Evolutionary conservation across 2,329 filamentous ascomycete genomes (phyloP).

Genomic region (Aspergillus hiratsukae): DNA sequence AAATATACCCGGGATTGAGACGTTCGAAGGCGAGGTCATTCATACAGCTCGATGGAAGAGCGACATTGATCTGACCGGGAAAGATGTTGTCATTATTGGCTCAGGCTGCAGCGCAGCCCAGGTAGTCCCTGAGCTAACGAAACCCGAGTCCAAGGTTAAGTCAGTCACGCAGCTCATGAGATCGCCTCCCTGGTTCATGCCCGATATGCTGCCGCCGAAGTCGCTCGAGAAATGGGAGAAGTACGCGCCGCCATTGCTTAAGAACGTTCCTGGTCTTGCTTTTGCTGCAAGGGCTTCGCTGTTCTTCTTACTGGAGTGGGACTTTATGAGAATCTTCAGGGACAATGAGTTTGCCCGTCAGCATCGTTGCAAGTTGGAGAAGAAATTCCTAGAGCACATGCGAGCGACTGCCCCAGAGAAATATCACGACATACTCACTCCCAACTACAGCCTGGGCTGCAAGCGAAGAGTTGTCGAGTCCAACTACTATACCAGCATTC

Average conservation of each 20-base stretch:
- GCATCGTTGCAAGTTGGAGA: conserved; percentile 9
- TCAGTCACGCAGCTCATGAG: conserved; percentile 26
- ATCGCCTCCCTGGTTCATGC: not conserved
- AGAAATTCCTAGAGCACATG: conserved; percentile 16
- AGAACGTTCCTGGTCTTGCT: not conserved
- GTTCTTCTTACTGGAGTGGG: not conserved
- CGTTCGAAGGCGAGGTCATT: conserved; percentile 24
- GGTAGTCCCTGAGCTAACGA: conserved; percentile 21
- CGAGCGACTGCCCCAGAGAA: conserved; percentile 12
- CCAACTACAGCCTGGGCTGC: conserved; percentile 10
- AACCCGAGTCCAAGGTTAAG: conserved; percentile 19
- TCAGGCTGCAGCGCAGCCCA: conserved; percentile 31
- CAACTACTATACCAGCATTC: conserved; percentile 7
- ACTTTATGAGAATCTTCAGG: conserved; percentile 15
- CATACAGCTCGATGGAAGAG: conserved; percentile 29
- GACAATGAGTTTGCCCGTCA: conserved; percentile 16
- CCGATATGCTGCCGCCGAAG: not conserved
- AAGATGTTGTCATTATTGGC: conserved; percentile 27
- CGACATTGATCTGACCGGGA: conserved; percentile 18
- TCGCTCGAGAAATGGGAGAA: not conserved
- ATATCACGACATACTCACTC: conserved; percentile 16
- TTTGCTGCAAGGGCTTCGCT: not conserved
- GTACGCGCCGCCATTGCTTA: not conserved
- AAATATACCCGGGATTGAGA: conserved; percentile 34
- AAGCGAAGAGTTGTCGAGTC: conserved; percentile 9